phyloP scores from a whole-genome alignment of 495 filamentous ascomycete species.

The Lophiotrema nucula region DNA sequence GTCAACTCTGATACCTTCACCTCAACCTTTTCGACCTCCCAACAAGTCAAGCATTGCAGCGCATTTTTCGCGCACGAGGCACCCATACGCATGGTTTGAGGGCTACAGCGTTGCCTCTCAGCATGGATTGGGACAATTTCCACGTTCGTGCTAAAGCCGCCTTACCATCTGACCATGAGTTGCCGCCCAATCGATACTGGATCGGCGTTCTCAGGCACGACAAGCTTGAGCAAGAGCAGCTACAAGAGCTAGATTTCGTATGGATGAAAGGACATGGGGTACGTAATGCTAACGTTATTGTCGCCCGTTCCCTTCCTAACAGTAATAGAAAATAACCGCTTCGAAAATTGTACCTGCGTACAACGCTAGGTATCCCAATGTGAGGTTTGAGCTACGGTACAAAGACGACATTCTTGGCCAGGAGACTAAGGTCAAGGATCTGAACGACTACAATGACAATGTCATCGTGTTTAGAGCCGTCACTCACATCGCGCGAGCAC shows the following conservation, averaged over 20 bases:
- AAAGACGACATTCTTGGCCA: background rate
- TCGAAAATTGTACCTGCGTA: constrained; percentile 35
- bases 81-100: no score
- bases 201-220: constrained; percentile 28
- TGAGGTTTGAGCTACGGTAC: constrained; percentile 16
- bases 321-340: constrained; percentile 42
- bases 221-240: background rate
- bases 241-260: constrained; percentile 40
- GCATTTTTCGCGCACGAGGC: no score
- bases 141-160: constrained; percentile 18
- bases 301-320: constrained; percentile 24
- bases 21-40: no score
- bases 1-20: no score
- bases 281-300: constrained; percentile 37
- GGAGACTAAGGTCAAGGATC: constrained; percentile 23
- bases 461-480: constrained; percentile 35
- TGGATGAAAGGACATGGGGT: constrained; percentile 42
- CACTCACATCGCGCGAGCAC: no score
- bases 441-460: constrained; percentile 36
- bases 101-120: no score
- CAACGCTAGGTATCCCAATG: constrained; percentile 14
- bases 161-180: constrained; percentile 2
- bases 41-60: no score
- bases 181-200: constrained; percentile 23
- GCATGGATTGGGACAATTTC: constrained; percentile 15